Base-by-base conservation (phyloP, 2,329 filamentous ascomycete species). In the Aaosphaeria arxii region DNA sequence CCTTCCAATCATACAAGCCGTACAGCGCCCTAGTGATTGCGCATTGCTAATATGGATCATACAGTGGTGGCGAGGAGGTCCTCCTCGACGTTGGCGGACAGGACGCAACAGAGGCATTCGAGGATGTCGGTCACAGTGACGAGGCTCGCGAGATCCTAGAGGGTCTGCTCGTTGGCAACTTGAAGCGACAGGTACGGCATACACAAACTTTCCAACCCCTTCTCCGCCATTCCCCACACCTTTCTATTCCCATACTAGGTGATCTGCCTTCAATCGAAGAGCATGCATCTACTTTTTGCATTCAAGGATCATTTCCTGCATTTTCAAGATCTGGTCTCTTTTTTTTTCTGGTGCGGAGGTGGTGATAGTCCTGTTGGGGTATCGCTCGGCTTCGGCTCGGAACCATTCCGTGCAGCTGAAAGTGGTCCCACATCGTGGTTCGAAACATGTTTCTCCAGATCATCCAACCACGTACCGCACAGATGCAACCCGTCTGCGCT, bases 61-160 rank as follows among this genome's bases (percentile, higher is more conserved):
- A 57, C 68, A 97, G 94, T 64, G 94, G 94, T 79, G 94, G 94
- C 77, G 94, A 99, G 78, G 94, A 99, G 79, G 94, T 99, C 62
- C 79, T 99, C 55, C 87, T 99, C 61, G 94, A 99, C 62, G 91
- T 97, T 56, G 94, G 81, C 67, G 94, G 94, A 61, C 91, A 96
- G 77, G 94, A 99, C 74, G 88, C 89, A 66, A 96, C 92, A 63
- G 94, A 97, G 77, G 92, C 94, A 53, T 99, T 99, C 71, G 94
- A 99, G 79, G 94, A 99, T 75, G 94, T 99, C 67, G 94, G 94
- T 69, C 94, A 99, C 87, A 95, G 89, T 66, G 94, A 99, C 74
- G 94, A 99, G 81, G 94, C 94, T 59, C 87, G 94, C 59, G 92
- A 97, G 79, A 92, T 95, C 59, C 85, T 99, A 49, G 85, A 87